phyloP scores from a whole-genome alignment of 768 basidiomycete genomes.

The Holtermannia corniformis region DNA sequence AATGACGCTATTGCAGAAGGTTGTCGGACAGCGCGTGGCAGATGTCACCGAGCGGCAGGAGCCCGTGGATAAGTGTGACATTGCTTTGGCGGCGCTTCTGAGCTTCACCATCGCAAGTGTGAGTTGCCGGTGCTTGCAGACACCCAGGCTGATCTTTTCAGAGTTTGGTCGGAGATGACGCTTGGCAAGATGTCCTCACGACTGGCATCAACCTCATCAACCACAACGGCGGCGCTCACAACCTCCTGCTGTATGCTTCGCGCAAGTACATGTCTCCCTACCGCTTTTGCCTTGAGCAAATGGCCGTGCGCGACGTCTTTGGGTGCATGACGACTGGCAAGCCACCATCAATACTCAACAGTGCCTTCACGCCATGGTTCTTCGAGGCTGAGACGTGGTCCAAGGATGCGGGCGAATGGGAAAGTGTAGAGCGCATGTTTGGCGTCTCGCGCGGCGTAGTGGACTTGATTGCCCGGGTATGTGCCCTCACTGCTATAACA shows the following conservation, averaged over 20 bases:
- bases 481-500: no score
- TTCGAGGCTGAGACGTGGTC: slow-evolving; percentile 26
- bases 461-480: slow-evolving; percentile 24
- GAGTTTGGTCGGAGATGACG: slow-evolving; percentile 30
- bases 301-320: slow-evolving; percentile 30
- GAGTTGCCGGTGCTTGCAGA: slow-evolving; percentile 4
- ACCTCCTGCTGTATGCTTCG: slow-evolving; percentile 13
- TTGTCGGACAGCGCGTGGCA: slow-evolving; percentile 3
- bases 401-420: slow-evolving; percentile 23
- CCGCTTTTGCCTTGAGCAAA: slow-evolving; percentile 31
- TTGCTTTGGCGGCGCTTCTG: slow-evolving; percentile 26
- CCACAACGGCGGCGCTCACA: slow-evolving; percentile 21
- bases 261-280: slow-evolving; percentile 15
- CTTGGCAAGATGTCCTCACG: slow-evolving; percentile 29
- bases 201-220: slow-evolving; percentile 19
- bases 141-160: background rate
- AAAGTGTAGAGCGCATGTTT: slow-evolving; percentile 32
- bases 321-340: slow-evolving; percentile 30
- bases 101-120: slow-evolving; percentile 28
- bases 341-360: slow-evolving; percentile 19
- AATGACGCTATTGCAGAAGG: slow-evolving; percentile 11
- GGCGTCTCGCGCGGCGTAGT: slow-evolving; percentile 31
- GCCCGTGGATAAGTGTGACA: slow-evolving; percentile 10
- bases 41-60: background rate
- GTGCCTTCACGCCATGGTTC: slow-evolving; percentile 27